A percentile compares a stretch with the other conserved stretches of the same genome.
These are phyloP conservation scores for Diatrype stigma DNA, from an alignment of 2,329 filamentous ascomycete species.

Conservation along the genomic window DNA sequence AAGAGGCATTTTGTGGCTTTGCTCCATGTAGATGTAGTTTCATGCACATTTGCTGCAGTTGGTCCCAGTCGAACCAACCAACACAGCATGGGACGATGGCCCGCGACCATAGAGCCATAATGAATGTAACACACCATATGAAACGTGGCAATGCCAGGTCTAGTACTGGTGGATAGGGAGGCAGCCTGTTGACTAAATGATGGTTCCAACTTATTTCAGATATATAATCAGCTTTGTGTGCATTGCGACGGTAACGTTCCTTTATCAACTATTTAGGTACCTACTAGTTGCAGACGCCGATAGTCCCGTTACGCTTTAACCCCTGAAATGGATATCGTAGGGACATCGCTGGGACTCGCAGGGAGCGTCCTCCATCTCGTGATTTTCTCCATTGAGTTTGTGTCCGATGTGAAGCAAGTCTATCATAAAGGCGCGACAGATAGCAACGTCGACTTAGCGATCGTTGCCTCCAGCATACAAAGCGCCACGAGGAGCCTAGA, in stretches of 20 bases:
- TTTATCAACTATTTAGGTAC: not conserved
- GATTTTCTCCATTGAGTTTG: slow-evolving; percentile 15
- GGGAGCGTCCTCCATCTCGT: slow-evolving; percentile 16
- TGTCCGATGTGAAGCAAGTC: slow-evolving; percentile 18
- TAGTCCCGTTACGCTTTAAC: not conserved
- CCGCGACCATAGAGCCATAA: no score
- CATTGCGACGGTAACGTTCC: not conserved
- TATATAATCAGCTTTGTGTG: not conserved
- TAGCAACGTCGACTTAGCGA: slow-evolving; percentile 11
- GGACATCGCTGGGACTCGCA: slow-evolving; percentile 12
- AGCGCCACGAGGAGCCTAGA: slow-evolving; percentile 11
- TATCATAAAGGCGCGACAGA: slow-evolving; percentile 15
- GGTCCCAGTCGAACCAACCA: not conserved
- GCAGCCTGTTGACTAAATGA: no score
- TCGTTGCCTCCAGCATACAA: slow-evolving; percentile 11
- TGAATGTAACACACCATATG: no score
- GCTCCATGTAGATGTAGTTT: no score
- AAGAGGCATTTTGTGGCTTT: no score
- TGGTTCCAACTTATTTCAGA: no score
- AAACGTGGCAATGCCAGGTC: no score
- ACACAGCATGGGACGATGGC: not conserved
- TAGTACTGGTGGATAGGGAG: no score
- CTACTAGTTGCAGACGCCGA: no score
- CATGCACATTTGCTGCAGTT: not conserved
- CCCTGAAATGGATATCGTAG: slow-evolving; percentile 10